phyloP scores from a whole-genome alignment of 306 rosid genomes.

The Sesbania bispinosa region DNA sequence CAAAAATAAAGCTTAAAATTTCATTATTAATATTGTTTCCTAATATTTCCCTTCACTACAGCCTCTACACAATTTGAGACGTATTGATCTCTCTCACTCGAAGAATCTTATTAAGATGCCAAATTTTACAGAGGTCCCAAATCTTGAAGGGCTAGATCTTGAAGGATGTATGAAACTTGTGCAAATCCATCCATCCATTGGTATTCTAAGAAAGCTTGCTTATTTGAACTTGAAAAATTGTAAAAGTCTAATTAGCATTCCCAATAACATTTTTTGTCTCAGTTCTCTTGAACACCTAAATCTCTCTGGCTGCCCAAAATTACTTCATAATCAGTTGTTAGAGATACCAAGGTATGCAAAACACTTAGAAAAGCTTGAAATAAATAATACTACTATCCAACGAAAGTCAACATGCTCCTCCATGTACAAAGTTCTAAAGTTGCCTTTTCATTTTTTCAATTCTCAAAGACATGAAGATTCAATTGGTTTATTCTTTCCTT shows the following conservation, averaged over 20 bases:
- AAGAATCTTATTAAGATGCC: conserved; percentile 12
- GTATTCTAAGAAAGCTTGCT: neutral
- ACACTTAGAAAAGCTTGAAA: neutral
- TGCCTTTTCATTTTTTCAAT: neutral
- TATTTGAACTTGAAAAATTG: neutral
- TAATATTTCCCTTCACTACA: neutral
- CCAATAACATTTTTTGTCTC: neutral
- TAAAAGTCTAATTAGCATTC: neutral
- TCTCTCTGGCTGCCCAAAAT: conserved; percentile 17
- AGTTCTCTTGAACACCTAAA: neutral
- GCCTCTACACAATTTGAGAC: neutral
- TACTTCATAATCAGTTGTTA: neutral
- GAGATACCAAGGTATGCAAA: neutral
- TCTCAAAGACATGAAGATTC: neutral
- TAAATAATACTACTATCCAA: neutral
- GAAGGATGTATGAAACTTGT: conserved; percentile 13
- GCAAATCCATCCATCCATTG: conserved; percentile 11
- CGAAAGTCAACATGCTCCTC: neutral
- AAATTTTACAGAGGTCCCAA: neutral
- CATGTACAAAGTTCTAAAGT: neutral
- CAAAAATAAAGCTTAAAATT: neutral
- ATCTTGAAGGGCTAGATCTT: conserved; percentile 7
- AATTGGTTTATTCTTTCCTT: neutral
- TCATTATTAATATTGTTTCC: neutral
- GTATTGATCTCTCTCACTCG: neutral